These are phyloP conservation scores for Trichoderma parareesei DNA, from an alignment of 495 filamentous ascomycete genomes.

Conservation along the genomic window DNA sequence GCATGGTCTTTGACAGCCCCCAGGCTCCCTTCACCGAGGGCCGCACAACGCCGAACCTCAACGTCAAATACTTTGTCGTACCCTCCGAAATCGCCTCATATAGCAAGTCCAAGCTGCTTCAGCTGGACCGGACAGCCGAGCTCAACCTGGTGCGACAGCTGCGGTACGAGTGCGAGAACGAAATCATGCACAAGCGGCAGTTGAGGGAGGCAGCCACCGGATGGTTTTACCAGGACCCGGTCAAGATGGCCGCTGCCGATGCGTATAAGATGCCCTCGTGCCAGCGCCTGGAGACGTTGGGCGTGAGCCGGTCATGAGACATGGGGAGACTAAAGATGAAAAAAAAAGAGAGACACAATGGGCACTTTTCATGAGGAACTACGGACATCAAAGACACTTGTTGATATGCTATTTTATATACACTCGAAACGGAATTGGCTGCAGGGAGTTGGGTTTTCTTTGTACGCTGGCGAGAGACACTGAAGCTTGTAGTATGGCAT, in stretches of 20 bases:
- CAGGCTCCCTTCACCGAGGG: conserved; percentile 61
- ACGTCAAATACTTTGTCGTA: conserved; percentile 77
- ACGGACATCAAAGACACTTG: neutral
- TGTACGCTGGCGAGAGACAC: conserved; percentile 2
- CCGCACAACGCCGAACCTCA: conserved; percentile 59
- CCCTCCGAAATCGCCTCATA: conserved; percentile 67
- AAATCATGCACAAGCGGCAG: conserved; percentile 51
- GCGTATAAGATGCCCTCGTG: conserved; percentile 33
- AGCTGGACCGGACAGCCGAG: conserved; percentile 73
- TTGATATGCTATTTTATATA: conserved; percentile 5
- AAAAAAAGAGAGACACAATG: neutral
- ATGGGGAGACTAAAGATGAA: neutral
- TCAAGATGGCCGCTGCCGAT: conserved; percentile 54
- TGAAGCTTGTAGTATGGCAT: conserved; percentile 3
- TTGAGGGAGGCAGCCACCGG: conserved; percentile 75
- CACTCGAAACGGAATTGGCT: neutral
- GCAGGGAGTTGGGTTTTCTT: conserved; percentile 9
- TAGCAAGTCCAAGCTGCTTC: conserved; percentile 52
- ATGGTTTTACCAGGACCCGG: conserved; percentile 75
- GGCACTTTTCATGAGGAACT: neutral
- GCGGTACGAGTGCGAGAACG: conserved; percentile 61
- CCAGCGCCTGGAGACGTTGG: conserved; percentile 26
- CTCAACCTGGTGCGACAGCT: conserved; percentile 57
- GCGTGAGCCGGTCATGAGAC: conserved; percentile 2
- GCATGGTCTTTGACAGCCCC: conserved; percentile 61